phyloP scores from a whole-genome alignment of 2,329 filamentous ascomycete genomes.

The Diaporthe longicolla region DNA sequence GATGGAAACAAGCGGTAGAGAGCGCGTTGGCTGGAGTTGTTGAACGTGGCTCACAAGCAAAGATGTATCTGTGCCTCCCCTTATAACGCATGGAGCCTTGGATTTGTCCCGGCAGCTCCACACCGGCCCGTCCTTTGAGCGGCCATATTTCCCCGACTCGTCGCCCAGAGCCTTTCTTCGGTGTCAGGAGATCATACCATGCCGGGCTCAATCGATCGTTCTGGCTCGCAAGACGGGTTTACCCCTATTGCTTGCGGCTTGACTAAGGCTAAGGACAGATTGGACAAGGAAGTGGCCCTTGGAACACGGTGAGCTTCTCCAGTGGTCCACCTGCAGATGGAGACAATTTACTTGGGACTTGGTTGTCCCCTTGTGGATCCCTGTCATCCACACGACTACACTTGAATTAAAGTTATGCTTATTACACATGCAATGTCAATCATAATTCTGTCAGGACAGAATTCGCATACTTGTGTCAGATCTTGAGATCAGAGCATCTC shows the following conservation, averaged over 20 bases:
- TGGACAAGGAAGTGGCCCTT: neutral
- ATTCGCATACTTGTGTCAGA: neutral
- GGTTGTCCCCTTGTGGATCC: neutral
- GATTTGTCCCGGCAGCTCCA: neutral
- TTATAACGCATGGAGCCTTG: neutral
- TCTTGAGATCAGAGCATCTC: neutral
- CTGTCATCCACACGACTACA: no score
- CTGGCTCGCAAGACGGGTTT: neutral
- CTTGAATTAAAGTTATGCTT: neutral
- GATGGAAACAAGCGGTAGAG: neutral
- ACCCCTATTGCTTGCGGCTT: neutral
- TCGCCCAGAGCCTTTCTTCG: neutral
- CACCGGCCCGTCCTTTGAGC: neutral
- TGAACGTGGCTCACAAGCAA: neutral
- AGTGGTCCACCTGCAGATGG: neutral
- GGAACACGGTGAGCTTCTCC: neutral
- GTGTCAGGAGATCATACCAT: neutral
- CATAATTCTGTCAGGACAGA: neutral
- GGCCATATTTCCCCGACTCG: neutral
- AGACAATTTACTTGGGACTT: neutral
- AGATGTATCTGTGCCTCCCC: neutral
- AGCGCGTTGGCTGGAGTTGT: neutral
- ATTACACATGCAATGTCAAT: conserved; percentile 3
- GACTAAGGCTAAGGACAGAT: neutral
- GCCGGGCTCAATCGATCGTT: neutral